Evolutionary conservation across 1,284 basidiomycete genomes (phyloP), one percentile per base, ranked within the genome.

Genomic region (Cryptococcus floricola): DNA sequence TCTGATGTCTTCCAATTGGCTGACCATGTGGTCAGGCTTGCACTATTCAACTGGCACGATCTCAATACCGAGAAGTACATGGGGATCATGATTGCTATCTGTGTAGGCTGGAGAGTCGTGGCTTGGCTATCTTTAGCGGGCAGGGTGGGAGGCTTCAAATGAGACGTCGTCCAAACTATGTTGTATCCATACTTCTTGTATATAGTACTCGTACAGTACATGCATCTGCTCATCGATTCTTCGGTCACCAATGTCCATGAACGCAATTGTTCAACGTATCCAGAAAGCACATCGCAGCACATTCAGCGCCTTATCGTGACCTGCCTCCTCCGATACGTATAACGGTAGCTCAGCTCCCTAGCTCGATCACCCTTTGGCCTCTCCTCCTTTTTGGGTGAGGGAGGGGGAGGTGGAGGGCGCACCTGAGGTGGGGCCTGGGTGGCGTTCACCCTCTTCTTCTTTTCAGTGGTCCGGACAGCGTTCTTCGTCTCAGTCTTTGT

Each of bases 61-160:
- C 65, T 69, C 3, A 39, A 68, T 44, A 73, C 74, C 16, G 70
- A 63, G 5, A 71, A 70, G 39, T 79, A 70, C 53, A 62, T 71
- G 38, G 78, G 74, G 2, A 77, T 80, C 53, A 52, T 74, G 43
- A 53, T 79, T 28, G 74, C 73, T 5, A 66, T 68, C 4, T 62
- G 67, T 4, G 39, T 73, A 5, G 68, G 61, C n/a, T 75, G 73
- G 73, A 63, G 73, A 44, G n/a, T 75, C 2, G 14, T 67, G 10
- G 68, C 69, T 47, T 70, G 66, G 60, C 7, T 65, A 10, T 60
- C 62, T 4, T 46, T 73, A 2, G 57, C 61, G 5, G 57, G 48
- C 2, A 54, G 64, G 14, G 70, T 71, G 0, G 58, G 70, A 12
- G 68, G 70, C 9, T 52, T 71, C 46, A 48, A 63, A 38, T 68